These are phyloP conservation scores for Cordyceps tenuipes DNA, from an alignment of 2,329 filamentous ascomycete genomes.

Conservation along the genomic window DNA sequence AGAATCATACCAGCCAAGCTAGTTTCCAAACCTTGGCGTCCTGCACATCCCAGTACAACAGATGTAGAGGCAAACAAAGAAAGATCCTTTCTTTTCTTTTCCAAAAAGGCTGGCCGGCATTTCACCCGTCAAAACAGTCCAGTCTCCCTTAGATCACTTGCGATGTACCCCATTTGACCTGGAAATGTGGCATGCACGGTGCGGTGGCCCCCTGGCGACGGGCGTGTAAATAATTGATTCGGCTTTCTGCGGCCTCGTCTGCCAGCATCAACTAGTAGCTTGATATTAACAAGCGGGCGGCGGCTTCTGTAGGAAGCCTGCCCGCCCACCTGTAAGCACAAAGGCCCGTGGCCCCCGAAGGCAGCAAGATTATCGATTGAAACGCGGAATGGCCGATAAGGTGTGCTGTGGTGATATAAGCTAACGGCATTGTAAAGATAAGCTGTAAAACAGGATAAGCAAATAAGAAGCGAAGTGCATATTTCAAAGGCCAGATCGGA, in stretches of 20 bases:
- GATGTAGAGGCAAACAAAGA: too few relatives aligned
- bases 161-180: background rate
- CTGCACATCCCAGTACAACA: background rate
- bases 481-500: background rate
- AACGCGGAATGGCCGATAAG: slow-evolving; percentile 5
- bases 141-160: background rate
- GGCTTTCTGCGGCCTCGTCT: background rate
- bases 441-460: background rate
- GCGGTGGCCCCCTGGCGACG: background rate
- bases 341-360: background rate
- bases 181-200: background rate
- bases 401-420: background rate
- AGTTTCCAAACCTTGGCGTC: background rate
- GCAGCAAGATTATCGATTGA: background rate
- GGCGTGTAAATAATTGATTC: background rate
- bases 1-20: background rate
- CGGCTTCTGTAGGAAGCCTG: background rate
- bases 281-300: background rate
- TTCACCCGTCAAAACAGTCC: background rate
- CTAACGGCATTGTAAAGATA: background rate
- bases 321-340: background rate
- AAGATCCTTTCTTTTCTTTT: background rate
- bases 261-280: too few relatives aligned
- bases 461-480: background rate
- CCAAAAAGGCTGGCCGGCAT: too few relatives aligned